phyloP scores from a whole-genome alignment of 768 basidiomycete genomes.

The Sistotremastrum suecicum region DNA sequence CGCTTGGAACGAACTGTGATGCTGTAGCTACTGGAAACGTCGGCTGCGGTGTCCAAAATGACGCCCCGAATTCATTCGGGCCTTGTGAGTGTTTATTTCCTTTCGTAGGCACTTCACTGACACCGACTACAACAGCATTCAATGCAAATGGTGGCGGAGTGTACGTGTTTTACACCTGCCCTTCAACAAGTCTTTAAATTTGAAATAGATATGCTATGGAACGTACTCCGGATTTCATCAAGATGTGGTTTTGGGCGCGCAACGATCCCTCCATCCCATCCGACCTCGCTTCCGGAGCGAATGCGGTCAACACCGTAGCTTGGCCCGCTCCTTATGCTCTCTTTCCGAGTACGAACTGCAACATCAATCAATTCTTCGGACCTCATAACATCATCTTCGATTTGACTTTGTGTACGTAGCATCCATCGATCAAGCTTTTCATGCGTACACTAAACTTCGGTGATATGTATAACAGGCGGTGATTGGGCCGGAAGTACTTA shows the following conservation, averaged over 20 bases:
- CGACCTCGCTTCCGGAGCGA: conserved; percentile 16
- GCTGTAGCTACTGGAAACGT: conserved; percentile 15
- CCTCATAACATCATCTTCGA: conserved; percentile 21
- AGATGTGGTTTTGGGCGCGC: conserved; percentile 29
- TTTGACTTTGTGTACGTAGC: conserved; percentile 17
- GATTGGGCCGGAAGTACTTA: conserved; percentile 18
- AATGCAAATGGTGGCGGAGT: conserved; percentile 26
- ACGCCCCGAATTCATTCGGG: too few relatives aligned
- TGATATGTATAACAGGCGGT: conserved; percentile 12
- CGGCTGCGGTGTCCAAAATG: conserved; percentile 21
- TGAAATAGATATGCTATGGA: conserved; percentile 27
- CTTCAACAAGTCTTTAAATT: neutral
- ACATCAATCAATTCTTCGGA: conserved; percentile 22
- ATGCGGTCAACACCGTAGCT: conserved; percentile 9
- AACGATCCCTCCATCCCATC: conserved; percentile 17
- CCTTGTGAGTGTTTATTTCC: too few relatives aligned
- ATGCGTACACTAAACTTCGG: neutral
- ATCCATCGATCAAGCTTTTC: neutral
- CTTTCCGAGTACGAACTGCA: conserved; percentile 19
- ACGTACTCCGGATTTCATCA: conserved; percentile 20
- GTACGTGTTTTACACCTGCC: conserved; percentile 10
- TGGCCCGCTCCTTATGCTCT: conserved; percentile 11
- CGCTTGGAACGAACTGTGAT: too few relatives aligned
- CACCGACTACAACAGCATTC: conserved; percentile 15
- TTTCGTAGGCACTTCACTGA: conserved; percentile 5